Evolutionary conservation across 306 rosid genomes (phyloP), one percentile per base, ranked within the genome.

Genomic region (Potentilla sterilis): DNA sequence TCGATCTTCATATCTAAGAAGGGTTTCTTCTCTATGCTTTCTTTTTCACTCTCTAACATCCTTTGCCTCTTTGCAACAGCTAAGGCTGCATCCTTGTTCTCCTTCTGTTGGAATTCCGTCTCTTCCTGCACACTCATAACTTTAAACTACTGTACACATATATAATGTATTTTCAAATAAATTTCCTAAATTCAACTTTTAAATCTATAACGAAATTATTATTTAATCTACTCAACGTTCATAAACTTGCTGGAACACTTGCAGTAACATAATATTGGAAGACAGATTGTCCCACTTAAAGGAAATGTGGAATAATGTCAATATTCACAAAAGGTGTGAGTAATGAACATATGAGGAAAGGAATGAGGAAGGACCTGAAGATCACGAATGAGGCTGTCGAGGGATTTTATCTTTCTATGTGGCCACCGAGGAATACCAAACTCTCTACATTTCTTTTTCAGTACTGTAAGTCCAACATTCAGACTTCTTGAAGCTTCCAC

Each of bases 401-500:
- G 93, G 14, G 98, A 93, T 85, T 89, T 93, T 73, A 93, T 89
- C 84, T 93, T 93, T 83, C 98, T 87, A 80, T 93, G 98, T 51
- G 97, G 98, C 96, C 98, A 93, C 70, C 98, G 93, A 42, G 90
- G 91, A 78, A 93, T 93, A 43, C 98, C 97, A 14, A 89, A 87
- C 77, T 93, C 97, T 87, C 98, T 89, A 79, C 98, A 89, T 81
- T 89, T 93, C 84, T 80, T 87, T 85, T 93, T 93, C 58, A 93
- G 96, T 73, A 87, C 97, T 42, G 98, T 89, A 48, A 93, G 89
- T 59, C 98, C 98, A 59, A 91, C 86, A 21, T 93, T 88, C 72
- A 91, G 84, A 74, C 81, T 86, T 81, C 78, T 93, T 47, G 98
- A 88, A 42, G 98, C 98, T 87, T 89, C 94, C 51, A 72, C 82